These are phyloP conservation scores for Austroboletus sp. DNA, from an alignment of 1,284 basidiomycete genomes.

Conservation along the genomic window DNA sequence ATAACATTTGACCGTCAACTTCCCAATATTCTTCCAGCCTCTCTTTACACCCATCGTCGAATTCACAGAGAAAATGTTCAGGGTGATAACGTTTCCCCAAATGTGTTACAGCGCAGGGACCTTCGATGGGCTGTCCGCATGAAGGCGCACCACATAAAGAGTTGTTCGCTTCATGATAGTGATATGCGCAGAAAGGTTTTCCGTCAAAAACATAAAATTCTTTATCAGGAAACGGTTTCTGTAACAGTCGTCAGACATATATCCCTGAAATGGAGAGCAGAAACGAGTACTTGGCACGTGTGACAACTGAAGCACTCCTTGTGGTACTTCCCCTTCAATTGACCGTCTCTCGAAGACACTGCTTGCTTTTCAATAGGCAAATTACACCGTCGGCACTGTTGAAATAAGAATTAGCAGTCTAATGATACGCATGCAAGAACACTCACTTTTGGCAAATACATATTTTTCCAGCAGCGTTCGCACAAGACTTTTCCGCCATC, in stretches of 20 bases:
- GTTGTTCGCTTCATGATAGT: slow-evolving; percentile 84
- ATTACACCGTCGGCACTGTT: slow-evolving; percentile 76
- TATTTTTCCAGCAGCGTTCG: slow-evolving; percentile 86
- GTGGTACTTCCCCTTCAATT: slow-evolving; percentile 89
- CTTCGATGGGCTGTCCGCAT: slow-evolving; percentile 87
- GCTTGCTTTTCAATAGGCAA: slow-evolving; percentile 82
- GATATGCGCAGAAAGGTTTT: slow-evolving; percentile 80
- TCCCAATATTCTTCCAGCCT: slow-evolving; percentile 79
- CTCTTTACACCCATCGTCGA: slow-evolving; percentile 52
- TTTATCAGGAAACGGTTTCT: slow-evolving; percentile 84
- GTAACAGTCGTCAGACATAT: slow-evolving; percentile 7
- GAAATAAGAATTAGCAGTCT: slow-evolving; percentile 3
- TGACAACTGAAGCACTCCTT: slow-evolving; percentile 82
- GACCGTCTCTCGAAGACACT: slow-evolving; percentile 84
- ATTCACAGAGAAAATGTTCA: slow-evolving; percentile 72
- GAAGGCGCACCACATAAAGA: slow-evolving; percentile 71
- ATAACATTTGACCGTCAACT: slow-evolving; percentile 72
- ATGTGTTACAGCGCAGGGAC: slow-evolving; percentile 78
- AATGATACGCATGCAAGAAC: slow-evolving; percentile 3
- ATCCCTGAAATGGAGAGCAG: slow-evolving; percentile 1
- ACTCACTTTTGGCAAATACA: slow-evolving; percentile 82
- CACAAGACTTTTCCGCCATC: slow-evolving; percentile 74
- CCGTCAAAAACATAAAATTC: slow-evolving; percentile 84
- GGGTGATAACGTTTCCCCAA: slow-evolving; percentile 76
- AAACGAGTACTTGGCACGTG: slow-evolving; percentile 58